Evolutionary conservation across 208 protist genomes (phyloP).

Genomic region (Entamoeba dispar): DNA sequence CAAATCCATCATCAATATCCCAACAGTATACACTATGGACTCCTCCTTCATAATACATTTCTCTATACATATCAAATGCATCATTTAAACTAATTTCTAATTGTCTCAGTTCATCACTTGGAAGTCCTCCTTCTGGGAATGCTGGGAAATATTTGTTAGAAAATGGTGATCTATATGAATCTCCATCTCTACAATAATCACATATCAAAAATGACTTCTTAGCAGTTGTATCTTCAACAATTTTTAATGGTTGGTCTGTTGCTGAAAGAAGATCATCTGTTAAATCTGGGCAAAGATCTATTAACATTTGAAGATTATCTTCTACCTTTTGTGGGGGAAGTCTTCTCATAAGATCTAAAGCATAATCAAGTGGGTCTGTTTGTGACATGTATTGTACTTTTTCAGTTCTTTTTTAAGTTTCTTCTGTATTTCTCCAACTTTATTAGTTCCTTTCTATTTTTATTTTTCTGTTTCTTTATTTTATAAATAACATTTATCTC

Average conservation of each 20-base stretch:
- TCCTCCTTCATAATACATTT: neutral
- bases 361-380: neutral
- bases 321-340: neutral
- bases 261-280: neutral
- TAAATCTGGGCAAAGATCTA: neutral
- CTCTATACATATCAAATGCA: neutral
- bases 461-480: too few relatives aligned
- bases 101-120: neutral
- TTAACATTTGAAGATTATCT: neutral
- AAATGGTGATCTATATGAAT: neutral
- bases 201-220: neutral
- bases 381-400: neutral
- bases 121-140: neutral
- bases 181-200: neutral
- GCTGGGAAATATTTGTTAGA: neutral
- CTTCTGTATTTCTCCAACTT: too few relatives aligned
- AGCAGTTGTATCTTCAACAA: neutral
- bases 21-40: neutral
- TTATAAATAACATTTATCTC: too few relatives aligned
- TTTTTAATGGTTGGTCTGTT: neutral
- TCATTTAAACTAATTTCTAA: neutral
- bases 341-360: neutral
- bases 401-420: neutral
- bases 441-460: too few relatives aligned
- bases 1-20: neutral